phyloP scores from a whole-genome alignment of 2,329 filamentous ascomycete species.

The Trichoderma koningiopsis region DNA sequence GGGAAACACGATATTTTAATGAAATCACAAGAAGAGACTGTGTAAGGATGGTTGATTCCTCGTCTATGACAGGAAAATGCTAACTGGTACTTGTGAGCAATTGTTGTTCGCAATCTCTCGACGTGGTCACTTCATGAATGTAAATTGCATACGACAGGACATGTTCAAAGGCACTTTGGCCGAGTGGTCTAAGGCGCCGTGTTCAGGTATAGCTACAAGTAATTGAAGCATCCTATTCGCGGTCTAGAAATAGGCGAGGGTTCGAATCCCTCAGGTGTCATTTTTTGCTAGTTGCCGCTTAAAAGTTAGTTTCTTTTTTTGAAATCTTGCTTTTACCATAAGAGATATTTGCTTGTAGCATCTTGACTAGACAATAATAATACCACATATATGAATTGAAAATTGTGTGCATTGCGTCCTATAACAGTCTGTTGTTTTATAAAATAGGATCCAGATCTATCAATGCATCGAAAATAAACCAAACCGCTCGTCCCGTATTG shows the following conservation, averaged over 20 bases:
- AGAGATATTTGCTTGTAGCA: not conserved
- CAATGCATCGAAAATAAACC: not conserved
- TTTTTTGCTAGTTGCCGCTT: not conserved
- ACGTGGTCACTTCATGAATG: not conserved
- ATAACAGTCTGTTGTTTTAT: not conserved
- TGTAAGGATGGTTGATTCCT: not conserved
- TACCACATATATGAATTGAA: not conserved
- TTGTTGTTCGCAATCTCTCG: not conserved
- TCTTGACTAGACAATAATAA: not conserved
- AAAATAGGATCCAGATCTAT: not conserved
- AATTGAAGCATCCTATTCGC: constrained; percentile 27
- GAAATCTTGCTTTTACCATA: not conserved
- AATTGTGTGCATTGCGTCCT: not conserved
- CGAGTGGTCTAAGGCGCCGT: constrained; percentile 34
- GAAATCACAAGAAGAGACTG: not conserved
- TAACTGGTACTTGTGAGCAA: not conserved
- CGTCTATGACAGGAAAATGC: not conserved
- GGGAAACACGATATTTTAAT: not conserved
- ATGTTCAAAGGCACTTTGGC: constrained; percentile 32
- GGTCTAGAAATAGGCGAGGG: constrained; percentile 38
- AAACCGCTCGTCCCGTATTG: constrained; percentile 5
- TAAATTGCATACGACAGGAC: not conserved
- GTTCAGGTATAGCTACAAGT: constrained; percentile 27
- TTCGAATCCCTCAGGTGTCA: constrained; percentile 40
- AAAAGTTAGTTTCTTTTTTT: not conserved